Conservation (phyloP, 371 early-diverging fungal species). For the Apophysomyces sp. region DNA sequence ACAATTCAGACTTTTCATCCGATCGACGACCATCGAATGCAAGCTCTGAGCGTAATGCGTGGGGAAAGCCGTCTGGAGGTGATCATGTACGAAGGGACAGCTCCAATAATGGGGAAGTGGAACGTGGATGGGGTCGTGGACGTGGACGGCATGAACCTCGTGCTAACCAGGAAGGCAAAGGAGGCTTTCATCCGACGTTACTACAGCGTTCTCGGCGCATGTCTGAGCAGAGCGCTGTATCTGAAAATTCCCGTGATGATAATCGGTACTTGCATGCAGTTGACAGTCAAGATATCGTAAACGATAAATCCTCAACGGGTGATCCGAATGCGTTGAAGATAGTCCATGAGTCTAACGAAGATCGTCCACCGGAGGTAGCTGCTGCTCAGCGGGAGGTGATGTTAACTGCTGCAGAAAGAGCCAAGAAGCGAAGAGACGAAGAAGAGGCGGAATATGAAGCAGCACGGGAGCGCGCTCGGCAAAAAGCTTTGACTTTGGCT, state of each 20-base stretch:
- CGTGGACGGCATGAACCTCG: slow-evolving; percentile 4
- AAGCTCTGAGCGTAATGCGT: not conserved
- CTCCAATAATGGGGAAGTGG: not conserved
- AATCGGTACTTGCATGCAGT: not conserved
- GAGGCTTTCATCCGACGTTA: slow-evolving; percentile 22
- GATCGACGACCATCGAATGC: not conserved
- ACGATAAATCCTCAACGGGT: slow-evolving; percentile 1
- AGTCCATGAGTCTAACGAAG: not conserved
- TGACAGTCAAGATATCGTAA: not conserved
- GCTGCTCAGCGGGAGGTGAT: slow-evolving; percentile 42
- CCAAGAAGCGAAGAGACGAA: slow-evolving; percentile 45
- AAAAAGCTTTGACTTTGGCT: slow-evolving; percentile 42
- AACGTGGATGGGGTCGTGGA: slow-evolving; percentile 1
- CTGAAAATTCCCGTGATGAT: slow-evolving; percentile 11
- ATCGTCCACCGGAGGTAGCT: slow-evolving; percentile 23
- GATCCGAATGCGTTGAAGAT: not conserved
- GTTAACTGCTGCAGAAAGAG: slow-evolving; percentile 48
- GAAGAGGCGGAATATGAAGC: slow-evolving; percentile 49
- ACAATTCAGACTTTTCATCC: not conserved
- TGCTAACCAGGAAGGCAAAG: slow-evolving; percentile 7
- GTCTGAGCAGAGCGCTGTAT: slow-evolving; percentile 24
- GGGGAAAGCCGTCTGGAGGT: not conserved
- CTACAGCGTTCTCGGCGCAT: slow-evolving; percentile 30
- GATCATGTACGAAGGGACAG: not conserved
- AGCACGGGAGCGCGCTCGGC: slow-evolving; percentile 41